A percentile compares a stretch with the other conserved stretches of the same genome.
phyloP scores from a whole-genome alignment of 345 rosid genomes.

The Eucalyptus cloeziana region DNA sequence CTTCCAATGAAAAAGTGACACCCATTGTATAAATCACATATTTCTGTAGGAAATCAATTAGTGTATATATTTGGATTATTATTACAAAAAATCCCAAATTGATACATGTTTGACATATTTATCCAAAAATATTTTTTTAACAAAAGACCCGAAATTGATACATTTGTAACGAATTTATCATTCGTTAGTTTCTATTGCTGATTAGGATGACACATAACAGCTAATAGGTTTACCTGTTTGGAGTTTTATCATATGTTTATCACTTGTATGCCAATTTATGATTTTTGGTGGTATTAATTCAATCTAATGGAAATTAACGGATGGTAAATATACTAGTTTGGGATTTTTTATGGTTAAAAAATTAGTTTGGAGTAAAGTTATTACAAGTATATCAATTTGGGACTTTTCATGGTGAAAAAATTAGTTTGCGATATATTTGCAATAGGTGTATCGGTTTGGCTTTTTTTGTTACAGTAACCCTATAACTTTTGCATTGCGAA shows the following conservation, averaged over 20 bases:
- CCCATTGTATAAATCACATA: too few species aligned
- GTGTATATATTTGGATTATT: too few species aligned
- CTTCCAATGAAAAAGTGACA: too few species aligned
- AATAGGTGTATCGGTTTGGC: accelerated
- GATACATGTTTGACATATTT: accelerated
- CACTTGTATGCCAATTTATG: accelerated
- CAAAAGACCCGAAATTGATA: too few species aligned
- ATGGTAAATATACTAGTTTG: accelerated
- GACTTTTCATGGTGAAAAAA: too few species aligned
- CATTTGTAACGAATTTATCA: accelerated
- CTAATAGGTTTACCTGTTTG: accelerated
- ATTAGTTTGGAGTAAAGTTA: accelerated
- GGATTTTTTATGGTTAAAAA: accelerated
- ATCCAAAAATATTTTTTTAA: too few species aligned
- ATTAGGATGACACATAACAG: accelerated
- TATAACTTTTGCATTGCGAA: accelerated
- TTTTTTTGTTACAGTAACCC: accelerated
- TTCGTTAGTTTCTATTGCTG: accelerated
- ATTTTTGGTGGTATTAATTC: too few species aligned
- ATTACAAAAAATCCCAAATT: too few species aligned
- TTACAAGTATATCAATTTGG: accelerated
- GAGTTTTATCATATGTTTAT: too few species aligned
- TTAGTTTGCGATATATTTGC: too few species aligned
- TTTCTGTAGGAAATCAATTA: too few species aligned
- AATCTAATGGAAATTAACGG: accelerated